Evolutionary conservation across 1,284 basidiomycete genomes (phyloP), one percentile per base, ranked within the genome.

Genomic region (Trametes sp.): DNA sequence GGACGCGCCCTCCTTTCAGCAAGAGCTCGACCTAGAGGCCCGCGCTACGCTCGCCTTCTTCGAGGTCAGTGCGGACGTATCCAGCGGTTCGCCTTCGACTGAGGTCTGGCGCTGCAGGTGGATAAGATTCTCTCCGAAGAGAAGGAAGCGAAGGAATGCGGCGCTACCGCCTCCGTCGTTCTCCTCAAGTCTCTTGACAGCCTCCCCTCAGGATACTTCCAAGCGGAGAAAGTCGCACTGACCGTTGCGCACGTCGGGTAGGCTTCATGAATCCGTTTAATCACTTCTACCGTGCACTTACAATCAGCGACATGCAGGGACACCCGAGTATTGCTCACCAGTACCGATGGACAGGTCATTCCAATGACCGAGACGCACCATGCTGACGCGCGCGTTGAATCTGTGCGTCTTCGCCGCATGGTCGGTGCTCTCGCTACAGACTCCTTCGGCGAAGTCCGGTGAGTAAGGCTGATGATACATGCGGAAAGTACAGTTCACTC

Each of bases 191-290:
- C 94, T 38, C 81, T 98, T 13, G 87, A 93, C 70, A 83, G 86
- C 11, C 88, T 89, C 5, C 81, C 88, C 28, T 80, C 81, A 3
- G 91, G 94, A 0, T 96, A 95, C 78, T 96, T 93, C 74, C 81
- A 88, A 11, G 85, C 94, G 1, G 72, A 89, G 61, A 83, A 78
- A 65, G 72, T 96, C 24, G 85, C 87, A 8, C 77, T 96, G 55
- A 96, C 94, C 0, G 87, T 98, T n/a, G 95, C 94, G 7, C 97
- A 99, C 75, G 91, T 91, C 69, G 96, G 96, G 94, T 94, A 68
- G 69, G 85, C 76, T 1, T 49, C 46, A 46, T 28, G 26, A 13
- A 36, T n/a, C n/a, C n/a, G n/a, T n/a, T n/a, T n/a, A n/a, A n/a
- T n/a, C n/a, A n/a, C n/a, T n/a, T n/a, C n/a, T n/a, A n/a, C n/a